Conservation (phyloP, 805 yeast genomes). For the Metschnikowia shivogae region DNA sequence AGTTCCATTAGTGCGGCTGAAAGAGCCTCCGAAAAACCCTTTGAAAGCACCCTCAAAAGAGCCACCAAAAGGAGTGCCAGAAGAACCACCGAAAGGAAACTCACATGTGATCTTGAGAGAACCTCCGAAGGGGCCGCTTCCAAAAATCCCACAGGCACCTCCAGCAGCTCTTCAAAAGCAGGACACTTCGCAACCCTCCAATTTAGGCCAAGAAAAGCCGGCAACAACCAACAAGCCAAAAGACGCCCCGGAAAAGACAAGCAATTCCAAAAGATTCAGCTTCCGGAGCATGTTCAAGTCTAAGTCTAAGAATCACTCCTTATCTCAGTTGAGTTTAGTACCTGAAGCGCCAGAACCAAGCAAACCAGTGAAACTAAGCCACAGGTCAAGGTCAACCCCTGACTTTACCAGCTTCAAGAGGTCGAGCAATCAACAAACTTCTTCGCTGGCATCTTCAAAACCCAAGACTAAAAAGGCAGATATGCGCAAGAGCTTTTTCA, state of each 20-base stretch:
- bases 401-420: slow-evolving; percentile 18
- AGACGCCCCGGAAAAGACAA: slow-evolving; percentile 5
- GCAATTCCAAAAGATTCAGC: slow-evolving; percentile 31
- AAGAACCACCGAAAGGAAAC: too few relatives aligned
- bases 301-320: slow-evolving; percentile 30
- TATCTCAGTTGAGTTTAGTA: slow-evolving; percentile 9
- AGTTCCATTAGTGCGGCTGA: too few relatives aligned
- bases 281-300: slow-evolving; percentile 37
- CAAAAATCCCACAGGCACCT: too few relatives aligned
- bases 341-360: slow-evolving; percentile 12
- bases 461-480: not conserved
- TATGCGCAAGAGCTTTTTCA: not conserved
- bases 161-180: too few relatives aligned
- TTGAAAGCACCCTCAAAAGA: not conserved
- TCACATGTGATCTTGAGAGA: not conserved
- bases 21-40: not conserved
- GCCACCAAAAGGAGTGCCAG: not conserved
- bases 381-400: slow-evolving; percentile 31
- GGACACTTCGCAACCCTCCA: too few relatives aligned
- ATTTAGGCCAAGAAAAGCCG: too few relatives aligned
- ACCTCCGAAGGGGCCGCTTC: too few relatives aligned
- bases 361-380: slow-evolving; percentile 16
- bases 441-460: slow-evolving; percentile 16
- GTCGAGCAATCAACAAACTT: slow-evolving; percentile 6
- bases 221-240: not conserved